These are phyloP conservation scores for Thelephora terrestris DNA, from an alignment of 1,284 basidiomycete species.

Conservation along the genomic window DNA sequence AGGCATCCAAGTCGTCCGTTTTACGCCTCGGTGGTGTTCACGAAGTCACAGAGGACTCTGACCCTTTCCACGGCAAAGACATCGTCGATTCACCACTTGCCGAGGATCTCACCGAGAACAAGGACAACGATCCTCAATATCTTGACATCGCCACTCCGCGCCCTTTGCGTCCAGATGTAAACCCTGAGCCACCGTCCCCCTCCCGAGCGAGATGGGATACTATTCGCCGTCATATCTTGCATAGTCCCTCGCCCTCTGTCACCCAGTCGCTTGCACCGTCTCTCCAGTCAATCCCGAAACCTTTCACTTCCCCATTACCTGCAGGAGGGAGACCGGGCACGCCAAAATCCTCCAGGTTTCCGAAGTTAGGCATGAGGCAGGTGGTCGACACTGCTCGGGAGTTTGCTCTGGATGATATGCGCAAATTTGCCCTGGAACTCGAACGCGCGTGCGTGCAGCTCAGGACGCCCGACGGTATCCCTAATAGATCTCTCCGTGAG, in stretches of 20 bases:
- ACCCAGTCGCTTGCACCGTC: conserved; percentile 9
- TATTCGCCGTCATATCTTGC: conserved; percentile 41
- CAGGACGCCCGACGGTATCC: neutral
- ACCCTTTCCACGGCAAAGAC: neutral
- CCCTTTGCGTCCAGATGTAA: neutral
- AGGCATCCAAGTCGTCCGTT: neutral
- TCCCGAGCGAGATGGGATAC: conserved; percentile 41
- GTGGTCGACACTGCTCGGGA: conserved; percentile 50
- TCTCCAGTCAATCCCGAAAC: conserved; percentile 16
- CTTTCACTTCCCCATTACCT: conserved; percentile 17
- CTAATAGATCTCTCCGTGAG: conserved; percentile 11
- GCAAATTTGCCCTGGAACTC: conserved; percentile 39
- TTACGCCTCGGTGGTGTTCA: neutral
- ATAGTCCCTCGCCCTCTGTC: conserved; percentile 19
- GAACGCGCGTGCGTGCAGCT: conserved; percentile 35
- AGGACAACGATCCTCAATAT: neutral
- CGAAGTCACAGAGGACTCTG: neutral
- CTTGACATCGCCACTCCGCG: neutral
- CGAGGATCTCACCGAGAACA: neutral
- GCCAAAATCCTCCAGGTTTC: conserved; percentile 45
- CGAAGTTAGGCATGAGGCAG: conserved; percentile 44
- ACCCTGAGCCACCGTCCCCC: conserved; percentile 24
- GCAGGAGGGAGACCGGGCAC: conserved; percentile 25
- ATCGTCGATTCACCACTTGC: neutral
- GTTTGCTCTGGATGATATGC: conserved; percentile 31